These are phyloP conservation scores for Carex myosuroides DNA, from an alignment of 176 grass and related monocot species.

Conservation along the genomic window DNA sequence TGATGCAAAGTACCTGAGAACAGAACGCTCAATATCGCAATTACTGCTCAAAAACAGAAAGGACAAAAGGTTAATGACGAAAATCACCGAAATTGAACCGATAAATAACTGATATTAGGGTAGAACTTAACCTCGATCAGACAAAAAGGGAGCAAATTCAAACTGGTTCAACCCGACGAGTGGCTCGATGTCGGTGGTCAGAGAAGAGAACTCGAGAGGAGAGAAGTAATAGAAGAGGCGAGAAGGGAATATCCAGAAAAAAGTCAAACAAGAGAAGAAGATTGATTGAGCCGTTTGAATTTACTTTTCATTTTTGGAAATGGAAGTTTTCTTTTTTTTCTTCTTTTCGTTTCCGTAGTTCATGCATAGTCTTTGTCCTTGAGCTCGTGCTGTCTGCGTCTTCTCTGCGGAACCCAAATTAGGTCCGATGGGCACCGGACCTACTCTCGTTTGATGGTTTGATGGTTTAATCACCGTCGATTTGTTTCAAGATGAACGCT, in stretches of 20 bases:
- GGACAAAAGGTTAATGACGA: slow-evolving; percentile 13
- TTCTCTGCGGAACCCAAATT: too few species aligned
- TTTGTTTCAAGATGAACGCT: too few species aligned
- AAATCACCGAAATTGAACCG: slow-evolving; percentile 6
- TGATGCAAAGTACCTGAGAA: not conserved
- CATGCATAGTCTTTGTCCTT: not conserved
- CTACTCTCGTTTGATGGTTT: too few species aligned
- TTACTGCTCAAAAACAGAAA: not conserved
- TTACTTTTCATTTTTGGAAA: not conserved
- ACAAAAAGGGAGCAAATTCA: slow-evolving; percentile 16
- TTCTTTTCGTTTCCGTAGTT: not conserved
- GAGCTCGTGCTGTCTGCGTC: not conserved
- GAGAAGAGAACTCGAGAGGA: slow-evolving; percentile 23
- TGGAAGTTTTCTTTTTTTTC: not conserved
- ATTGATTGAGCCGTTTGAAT: not conserved
- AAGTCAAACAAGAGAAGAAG: slow-evolving; percentile 2
- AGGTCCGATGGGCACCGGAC: too few species aligned
- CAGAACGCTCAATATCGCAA: not conserved
- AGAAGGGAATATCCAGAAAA: slow-evolving; percentile 37
- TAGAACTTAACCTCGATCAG: slow-evolving; percentile 27
- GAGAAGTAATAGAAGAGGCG: not conserved
- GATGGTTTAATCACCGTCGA: too few species aligned
- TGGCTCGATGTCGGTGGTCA: slow-evolving; percentile 3
- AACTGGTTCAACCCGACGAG: slow-evolving; percentile 37
- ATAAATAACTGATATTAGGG: slow-evolving; percentile 23